A percentile compares a stretch with the other conserved stretches of the same genome.
phyloP scores from a whole-genome alignment of 2,329 filamentous ascomycete species.

The Aspergillus nomiae region DNA sequence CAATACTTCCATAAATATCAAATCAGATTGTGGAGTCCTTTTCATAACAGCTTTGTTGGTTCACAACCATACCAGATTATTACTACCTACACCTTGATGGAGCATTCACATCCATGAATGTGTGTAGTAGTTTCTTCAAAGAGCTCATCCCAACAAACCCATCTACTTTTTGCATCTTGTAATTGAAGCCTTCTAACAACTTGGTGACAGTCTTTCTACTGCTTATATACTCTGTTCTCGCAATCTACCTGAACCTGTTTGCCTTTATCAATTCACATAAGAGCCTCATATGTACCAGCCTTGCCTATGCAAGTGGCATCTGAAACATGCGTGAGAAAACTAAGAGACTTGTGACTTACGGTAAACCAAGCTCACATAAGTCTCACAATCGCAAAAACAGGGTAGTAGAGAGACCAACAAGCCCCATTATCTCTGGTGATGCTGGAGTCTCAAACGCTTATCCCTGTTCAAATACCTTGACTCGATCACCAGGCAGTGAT shows the following conservation, averaged over 20 bases:
- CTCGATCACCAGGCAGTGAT: neutral
- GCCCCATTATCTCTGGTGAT: neutral
- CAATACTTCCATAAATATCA: neutral
- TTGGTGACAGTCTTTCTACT: neutral
- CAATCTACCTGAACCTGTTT: neutral
- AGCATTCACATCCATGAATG: neutral
- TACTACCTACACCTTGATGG: neutral
- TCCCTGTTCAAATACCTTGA: neutral
- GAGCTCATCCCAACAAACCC: neutral
- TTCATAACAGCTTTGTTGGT: neutral
- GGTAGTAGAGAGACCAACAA: neutral
- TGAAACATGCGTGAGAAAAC: conserved; percentile 19
- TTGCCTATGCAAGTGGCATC: neutral
- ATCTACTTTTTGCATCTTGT: neutral
- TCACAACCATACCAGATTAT: neutral
- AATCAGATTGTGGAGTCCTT: neutral
- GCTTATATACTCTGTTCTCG: neutral
- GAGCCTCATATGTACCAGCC: neutral
- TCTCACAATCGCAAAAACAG: neutral
- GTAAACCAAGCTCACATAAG: conserved; percentile 25
- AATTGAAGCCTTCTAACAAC: neutral
- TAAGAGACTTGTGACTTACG: conserved; percentile 42
- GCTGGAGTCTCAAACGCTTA: neutral
- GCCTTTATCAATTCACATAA: too few relatives aligned
- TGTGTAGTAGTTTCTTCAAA: neutral